These are phyloP conservation scores for Santalum album DNA, from an alignment of 164 flowering plant genomes.

Conservation along the genomic window DNA sequence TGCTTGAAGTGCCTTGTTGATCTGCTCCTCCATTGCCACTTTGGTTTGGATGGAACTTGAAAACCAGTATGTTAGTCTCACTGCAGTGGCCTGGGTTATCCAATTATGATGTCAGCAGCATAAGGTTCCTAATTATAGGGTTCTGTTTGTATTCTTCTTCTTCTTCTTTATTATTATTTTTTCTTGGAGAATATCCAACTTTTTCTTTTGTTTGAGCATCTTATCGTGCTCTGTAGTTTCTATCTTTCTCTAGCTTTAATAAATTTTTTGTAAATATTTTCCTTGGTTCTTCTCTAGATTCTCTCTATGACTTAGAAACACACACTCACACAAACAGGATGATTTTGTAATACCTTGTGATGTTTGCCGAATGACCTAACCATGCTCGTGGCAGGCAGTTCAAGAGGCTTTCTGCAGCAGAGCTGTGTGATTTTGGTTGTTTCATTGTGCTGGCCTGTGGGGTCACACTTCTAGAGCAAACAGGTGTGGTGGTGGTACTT, in stretches of 20 bases:
- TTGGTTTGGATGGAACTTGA: no score
- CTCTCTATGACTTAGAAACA: not conserved
- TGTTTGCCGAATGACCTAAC: slow-evolving; percentile 24
- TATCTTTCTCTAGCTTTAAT: not conserved
- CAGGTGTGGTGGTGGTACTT: slow-evolving; percentile 37
- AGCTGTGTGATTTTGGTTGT: slow-evolving; percentile 83
- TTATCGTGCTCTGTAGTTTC: not conserved
- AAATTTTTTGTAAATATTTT: not conserved
- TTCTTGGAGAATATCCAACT: no score
- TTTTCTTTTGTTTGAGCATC: not conserved
- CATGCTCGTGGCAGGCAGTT: slow-evolving; percentile 81
- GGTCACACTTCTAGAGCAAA: slow-evolving; percentile 52
- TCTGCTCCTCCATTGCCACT: no score
- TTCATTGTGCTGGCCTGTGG: slow-evolving; percentile 66
- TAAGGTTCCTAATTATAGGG: no score
- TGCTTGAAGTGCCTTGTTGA: no score
- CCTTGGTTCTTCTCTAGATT: not conserved
- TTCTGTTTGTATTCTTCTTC: no score
- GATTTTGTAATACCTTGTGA: not conserved
- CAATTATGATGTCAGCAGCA: no score
- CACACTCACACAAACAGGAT: not conserved
- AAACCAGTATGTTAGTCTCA: no score
- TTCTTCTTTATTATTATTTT: no score
- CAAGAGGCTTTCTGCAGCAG: slow-evolving; percentile 71
- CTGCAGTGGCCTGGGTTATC: no score